Base-by-base conservation (phyloP, 2,329 filamentous ascomycete genomes). In the Colletotrichum paranaense region DNA sequence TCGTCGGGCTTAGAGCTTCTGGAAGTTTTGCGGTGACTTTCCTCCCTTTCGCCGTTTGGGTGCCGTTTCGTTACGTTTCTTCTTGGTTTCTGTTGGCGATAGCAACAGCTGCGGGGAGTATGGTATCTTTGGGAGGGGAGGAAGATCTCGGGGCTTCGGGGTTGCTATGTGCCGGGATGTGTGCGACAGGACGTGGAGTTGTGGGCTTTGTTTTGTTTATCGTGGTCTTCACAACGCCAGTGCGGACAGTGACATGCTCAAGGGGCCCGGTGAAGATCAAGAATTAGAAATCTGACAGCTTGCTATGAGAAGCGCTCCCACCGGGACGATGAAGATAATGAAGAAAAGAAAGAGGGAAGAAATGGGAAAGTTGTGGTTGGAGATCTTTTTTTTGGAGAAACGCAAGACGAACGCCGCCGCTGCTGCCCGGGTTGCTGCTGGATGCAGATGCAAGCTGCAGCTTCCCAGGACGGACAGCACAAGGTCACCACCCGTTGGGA, bases 391-490 rank as follows among this genome's bases (percentile, higher is more conserved):
- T 60, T 52, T 60, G 58, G 62, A 42, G 62, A 22, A 65, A 32
- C 75, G 38, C 64, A 84, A 67, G 84, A 49, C 42, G 76, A 74
- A 74, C 84, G 83, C 16, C 82, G 77, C 76, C 84, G 84, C 26
- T 71, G 78, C 6, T 76, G 76, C 14, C 63, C 56, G 67, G 82
- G 82, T 26, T 84, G 81, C 26, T 77, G 62, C 62, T 65, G 49
- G 63, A 24, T 66, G 63, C 63, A 73, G 67, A 70, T 69, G 70
- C 66, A 64, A 64, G 60, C 62, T 70, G 66, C 67, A 71, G 26
- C 59, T 32, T 19, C 42, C 42, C 16, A n/a, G 42, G 16, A 49
- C 3, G 42, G 42, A 22, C 46, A 28, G 14, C 49, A 26, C 42
- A 32, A 42, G 38, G 38, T 16, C 38, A 42, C 14, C 38, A 42